phyloP scores from a whole-genome alignment of 2,329 filamentous ascomycete genomes.

The Xylaria sp. region DNA sequence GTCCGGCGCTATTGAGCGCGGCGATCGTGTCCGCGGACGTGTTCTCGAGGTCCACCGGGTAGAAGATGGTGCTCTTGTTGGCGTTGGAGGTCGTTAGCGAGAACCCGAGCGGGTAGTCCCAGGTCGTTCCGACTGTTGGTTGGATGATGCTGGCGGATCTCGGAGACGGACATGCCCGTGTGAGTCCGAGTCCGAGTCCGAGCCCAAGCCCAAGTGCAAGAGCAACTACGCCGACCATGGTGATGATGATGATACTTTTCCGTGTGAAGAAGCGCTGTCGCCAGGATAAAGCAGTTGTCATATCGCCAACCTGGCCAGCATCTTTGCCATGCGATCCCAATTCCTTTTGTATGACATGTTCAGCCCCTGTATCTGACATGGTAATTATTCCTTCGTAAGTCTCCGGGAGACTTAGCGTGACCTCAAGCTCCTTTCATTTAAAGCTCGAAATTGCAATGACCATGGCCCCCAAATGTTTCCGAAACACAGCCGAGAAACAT shows the following conservation, averaged over 20 bases:
- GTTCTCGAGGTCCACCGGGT: slow-evolving; percentile 38
- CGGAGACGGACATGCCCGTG: slow-evolving; percentile 19
- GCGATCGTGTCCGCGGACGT: slow-evolving; percentile 26
- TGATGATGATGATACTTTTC: slow-evolving; percentile 28
- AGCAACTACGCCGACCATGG: slow-evolving; percentile 26
- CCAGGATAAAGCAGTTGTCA: slow-evolving; percentile 1
- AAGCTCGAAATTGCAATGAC: neutral
- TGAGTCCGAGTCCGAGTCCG: slow-evolving; percentile 36
- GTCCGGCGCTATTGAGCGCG: slow-evolving; percentile 29
- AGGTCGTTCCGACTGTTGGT: slow-evolving; percentile 33
- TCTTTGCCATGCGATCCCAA: slow-evolving; percentile 13
- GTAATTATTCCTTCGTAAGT: neutral
- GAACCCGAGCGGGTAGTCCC: slow-evolving; percentile 40
- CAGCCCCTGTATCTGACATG: neutral
- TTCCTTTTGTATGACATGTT: slow-evolving; percentile 28
- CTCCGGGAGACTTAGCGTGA: neutral
- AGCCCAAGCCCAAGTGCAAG: slow-evolving; percentile 37
- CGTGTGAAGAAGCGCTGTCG: slow-evolving; percentile 16
- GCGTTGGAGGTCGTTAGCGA: slow-evolving; percentile 31
- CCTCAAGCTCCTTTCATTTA: slow-evolving; percentile 19
- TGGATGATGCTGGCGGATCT: slow-evolving; percentile 21
- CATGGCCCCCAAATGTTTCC: slow-evolving; percentile 9
- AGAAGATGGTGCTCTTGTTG: slow-evolving; percentile 32
- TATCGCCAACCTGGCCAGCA: slow-evolving; percentile 56
- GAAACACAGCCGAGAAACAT: slow-evolving; percentile 19